Percentiles rank a stretch among this genome's conserved stretches.
Evolutionary conservation across 257 asterid genomes (phyloP).

Genomic region (Forsythia suspensa): DNA sequence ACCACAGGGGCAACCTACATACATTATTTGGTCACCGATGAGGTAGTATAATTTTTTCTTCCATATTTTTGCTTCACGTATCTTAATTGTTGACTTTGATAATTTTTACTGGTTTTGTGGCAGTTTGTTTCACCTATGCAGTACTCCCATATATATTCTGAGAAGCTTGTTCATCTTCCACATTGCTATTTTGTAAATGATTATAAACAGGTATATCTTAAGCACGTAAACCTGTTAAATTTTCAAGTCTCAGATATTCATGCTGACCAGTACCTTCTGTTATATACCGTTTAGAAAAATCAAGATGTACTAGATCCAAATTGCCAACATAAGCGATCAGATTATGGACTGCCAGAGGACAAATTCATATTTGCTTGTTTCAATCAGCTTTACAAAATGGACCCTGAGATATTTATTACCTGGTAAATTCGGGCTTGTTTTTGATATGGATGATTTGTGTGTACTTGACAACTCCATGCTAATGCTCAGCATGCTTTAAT

Average conservation of each 20-base stretch:
- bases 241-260: background rate
- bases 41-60: constrained; percentile 43
- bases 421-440: constrained; percentile 53
- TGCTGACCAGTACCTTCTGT: constrained; percentile 23
- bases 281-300: constrained; percentile 58
- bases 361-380: constrained; percentile 96
- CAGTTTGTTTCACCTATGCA: constrained; percentile 94
- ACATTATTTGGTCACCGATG: constrained; percentile 92
- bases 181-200: constrained; percentile 98
- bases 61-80: background rate
- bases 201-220: constrained; percentile 79
- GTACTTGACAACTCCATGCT: constrained; percentile 1
- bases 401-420: constrained; percentile 81
- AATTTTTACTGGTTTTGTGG: constrained; percentile 19
- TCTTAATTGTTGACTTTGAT: background rate
- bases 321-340: constrained; percentile 85
- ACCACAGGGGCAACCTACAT: constrained; percentile 96
- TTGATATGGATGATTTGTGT: background rate
- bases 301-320: constrained; percentile 82
- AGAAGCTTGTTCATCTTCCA: constrained; percentile 91
- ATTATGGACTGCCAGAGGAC: constrained; percentile 90
- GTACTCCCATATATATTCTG: constrained; percentile 85
- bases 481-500: constrained; percentile 4
- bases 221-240: background rate
- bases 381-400: constrained; percentile 99